phyloP scores from a whole-genome alignment of 106 monocot genomes.

The Platanthera zijinensis region DNA sequence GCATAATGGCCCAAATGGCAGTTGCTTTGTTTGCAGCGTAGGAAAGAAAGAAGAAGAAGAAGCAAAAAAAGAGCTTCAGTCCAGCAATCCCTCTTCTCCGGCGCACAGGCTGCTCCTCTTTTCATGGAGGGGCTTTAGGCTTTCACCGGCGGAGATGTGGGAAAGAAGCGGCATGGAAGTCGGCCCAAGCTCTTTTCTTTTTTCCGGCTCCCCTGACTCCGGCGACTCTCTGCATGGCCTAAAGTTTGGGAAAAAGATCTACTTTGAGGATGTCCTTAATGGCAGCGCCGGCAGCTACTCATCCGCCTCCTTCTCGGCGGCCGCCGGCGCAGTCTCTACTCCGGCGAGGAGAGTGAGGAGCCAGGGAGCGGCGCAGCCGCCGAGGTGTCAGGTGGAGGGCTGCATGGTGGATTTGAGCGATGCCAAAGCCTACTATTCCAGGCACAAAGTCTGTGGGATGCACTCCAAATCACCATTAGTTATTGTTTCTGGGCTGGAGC shows the following conservation, averaged over 20 bases:
- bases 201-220: neutral
- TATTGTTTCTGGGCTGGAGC: slow-evolving; percentile 18
- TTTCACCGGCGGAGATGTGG: no score
- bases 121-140: no score
- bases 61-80: neutral
- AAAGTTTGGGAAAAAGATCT: neutral
- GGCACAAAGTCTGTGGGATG: slow-evolving; percentile 15
- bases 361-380: slow-evolving; percentile 7
- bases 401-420: slow-evolving; percentile 25
- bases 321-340: neutral
- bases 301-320: no score
- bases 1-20: neutral
- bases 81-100: neutral
- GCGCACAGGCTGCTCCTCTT: neutral
- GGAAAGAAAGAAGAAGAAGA: neutral
- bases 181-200: neutral
- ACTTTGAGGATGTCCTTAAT: neutral
- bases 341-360: neutral
- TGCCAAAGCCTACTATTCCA: slow-evolving; percentile 5
- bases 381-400: slow-evolving; percentile 25
- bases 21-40: neutral
- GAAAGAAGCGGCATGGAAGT: neutral
- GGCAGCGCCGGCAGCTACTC: neutral
- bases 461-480: slow-evolving; percentile 20
- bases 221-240: neutral